Base-by-base conservation (phyloP, 2,329 filamentous ascomycete species). In the Cyphellophora attinorum region DNA sequence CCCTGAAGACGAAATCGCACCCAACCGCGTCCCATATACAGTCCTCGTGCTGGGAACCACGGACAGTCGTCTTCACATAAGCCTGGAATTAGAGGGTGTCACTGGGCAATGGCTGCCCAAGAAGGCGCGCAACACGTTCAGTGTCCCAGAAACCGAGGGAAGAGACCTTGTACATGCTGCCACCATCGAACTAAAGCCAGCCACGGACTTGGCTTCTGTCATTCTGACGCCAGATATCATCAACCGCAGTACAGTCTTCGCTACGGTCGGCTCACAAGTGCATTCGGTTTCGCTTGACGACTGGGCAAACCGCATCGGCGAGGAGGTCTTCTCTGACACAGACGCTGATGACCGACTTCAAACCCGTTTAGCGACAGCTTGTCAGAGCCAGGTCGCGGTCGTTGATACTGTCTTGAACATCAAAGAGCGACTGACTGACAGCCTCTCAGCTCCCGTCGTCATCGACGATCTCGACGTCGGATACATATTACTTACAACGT, bases 91-190 rank as follows among this genome's bases (percentile, higher is more conserved):
- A 19, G 70, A 77, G 33, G 75, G 74, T 0, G 65, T 80, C 3
- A 66, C 76, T 45, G 75, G 71, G 5, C 70, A 74, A 47, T 80
- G 76, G 76, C 62, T 79, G 5, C 74, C 75, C 2, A 61, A 58
- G 34, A 53, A 54, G 12, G 57, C 50, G 33, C 59, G 54, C 32
- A 59, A 57, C 33, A 50, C 55, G 1, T 65, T 65, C 46, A 55
- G 51, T 16, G 55, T 58, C 10, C 60, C 62, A 21, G 37, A 58
- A 12, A 58, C 56, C 3, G 59, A 65, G 14, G 54, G 60, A 6
- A 54, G 58, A 28, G 61, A 65, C 27, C 48, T 68, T 13, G 40
- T 67, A 4, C 42, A 65, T 30, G 51, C 67, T 8, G 63, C 68
- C 40, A 62, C 61, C 0, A 39, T 68, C 14, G 57, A 66, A 40